Evolutionary conservation across 129 eudicot species (phyloP).

Genomic region (Dittrichia graveolens): DNA sequence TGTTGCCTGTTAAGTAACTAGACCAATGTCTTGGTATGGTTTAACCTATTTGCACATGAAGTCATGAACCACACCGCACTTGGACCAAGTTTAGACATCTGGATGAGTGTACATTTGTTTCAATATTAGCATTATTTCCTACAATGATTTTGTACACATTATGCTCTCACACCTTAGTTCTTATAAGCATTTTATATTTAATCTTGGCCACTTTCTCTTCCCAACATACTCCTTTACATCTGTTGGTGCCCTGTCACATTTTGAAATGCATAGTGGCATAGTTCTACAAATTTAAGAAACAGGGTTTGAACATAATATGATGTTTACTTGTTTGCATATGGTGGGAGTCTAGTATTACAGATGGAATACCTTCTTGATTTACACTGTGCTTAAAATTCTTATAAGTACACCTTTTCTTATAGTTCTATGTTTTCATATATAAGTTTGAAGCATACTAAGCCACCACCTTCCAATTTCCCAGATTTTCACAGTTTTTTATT

Average conservation of each 20-base stretch:
- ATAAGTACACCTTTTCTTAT: neutral
- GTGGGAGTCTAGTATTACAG: slow-evolving; percentile 10
- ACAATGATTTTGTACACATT: too few relatives aligned
- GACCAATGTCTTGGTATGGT: too few relatives aligned
- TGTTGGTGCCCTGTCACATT: neutral
- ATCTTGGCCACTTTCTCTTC: neutral
- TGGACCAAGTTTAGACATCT: too few relatives aligned
- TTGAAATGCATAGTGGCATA: neutral
- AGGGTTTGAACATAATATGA: slow-evolving; percentile 7
- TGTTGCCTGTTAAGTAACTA: too few relatives aligned
- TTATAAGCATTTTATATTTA: neutral
- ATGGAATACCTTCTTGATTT: slow-evolving; percentile 13
- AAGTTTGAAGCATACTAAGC: slow-evolving; percentile 7
- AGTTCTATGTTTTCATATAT: slow-evolving; percentile 9
- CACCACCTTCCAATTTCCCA: slow-evolving; percentile 34
- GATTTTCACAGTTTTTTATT: slow-evolving; percentile 90
- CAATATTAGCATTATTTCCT: too few relatives aligned
- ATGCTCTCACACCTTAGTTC: neutral
- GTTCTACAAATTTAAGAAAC: neutral
- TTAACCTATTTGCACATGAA: too few relatives aligned
- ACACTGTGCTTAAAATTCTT: slow-evolving; percentile 10
- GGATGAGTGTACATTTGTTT: too few relatives aligned
- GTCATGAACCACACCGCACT: too few relatives aligned
- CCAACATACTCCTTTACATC: neutral
- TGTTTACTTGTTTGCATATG: slow-evolving; percentile 1